Conservation (phyloP, 371 early-diverging fungal genomes). For the Mucor piriformis region DNA sequence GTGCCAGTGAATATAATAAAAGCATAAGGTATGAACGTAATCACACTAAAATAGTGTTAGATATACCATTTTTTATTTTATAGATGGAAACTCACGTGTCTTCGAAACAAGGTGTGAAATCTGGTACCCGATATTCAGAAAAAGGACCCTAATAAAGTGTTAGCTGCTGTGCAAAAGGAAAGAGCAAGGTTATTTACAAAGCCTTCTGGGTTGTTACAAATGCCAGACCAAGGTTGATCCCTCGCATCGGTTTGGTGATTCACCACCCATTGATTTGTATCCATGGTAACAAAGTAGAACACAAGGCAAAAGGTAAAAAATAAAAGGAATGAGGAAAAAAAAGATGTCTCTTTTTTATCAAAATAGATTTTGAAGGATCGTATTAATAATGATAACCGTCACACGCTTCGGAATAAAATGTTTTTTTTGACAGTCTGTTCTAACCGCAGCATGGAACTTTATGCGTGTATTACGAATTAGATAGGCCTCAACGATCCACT, state of each 20-base stretch:
- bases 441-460: no score
- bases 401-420: no score
- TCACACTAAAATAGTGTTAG: slow-evolving; percentile 24
- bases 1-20: slow-evolving; percentile 56
- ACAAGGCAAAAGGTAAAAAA: not conserved
- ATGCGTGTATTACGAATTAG: no score
- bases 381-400: no score
- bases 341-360: not conserved
- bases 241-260: slow-evolving; percentile 3
- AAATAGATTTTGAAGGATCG: no score
- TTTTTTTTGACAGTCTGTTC: no score
- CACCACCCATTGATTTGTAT: slow-evolving; percentile 21
- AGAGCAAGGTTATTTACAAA: slow-evolving; percentile 33
- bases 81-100: slow-evolving; percentile 50
- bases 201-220: slow-evolving; percentile 46
- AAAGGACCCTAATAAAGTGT: slow-evolving; percentile 66
- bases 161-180: not conserved
- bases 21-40: slow-evolving; percentile 47
- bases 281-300: slow-evolving; percentile 1
- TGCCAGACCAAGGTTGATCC: slow-evolving; percentile 3
- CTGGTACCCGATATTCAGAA: slow-evolving; percentile 56
- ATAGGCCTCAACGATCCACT: no score
- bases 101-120: slow-evolving; percentile 80
- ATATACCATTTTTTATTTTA: not conserved
- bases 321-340: not conserved